Evolutionary conservation across 2,329 filamentous ascomycete species (phyloP).

Genomic region (Blumeria graminis): DNA sequence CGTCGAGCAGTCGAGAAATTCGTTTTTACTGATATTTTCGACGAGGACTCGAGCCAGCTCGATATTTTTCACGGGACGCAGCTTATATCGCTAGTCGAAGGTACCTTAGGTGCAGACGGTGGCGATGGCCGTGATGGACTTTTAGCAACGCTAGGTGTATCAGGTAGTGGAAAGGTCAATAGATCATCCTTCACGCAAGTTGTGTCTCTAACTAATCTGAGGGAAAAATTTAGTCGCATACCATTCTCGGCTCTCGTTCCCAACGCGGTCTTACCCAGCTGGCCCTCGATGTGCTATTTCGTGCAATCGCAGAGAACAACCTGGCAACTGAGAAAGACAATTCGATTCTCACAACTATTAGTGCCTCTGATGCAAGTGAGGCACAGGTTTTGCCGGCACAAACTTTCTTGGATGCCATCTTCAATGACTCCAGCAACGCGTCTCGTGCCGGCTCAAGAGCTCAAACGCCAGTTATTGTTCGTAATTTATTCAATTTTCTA

Average conservation of each 20-base stretch:
- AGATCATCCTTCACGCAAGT: background rate
- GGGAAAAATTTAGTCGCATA: constrained; percentile 48
- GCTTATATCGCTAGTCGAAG: constrained; percentile 51
- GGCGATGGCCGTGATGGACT: constrained; percentile 70
- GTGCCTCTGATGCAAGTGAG: constrained; percentile 58
- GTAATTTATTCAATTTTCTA: constrained; percentile 14
- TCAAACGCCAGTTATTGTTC: constrained; percentile 44
- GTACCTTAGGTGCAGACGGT: constrained; percentile 48
- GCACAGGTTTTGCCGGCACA: constrained; percentile 50
- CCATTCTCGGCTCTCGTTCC: constrained; percentile 67
- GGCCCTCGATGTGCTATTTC: constrained; percentile 70
- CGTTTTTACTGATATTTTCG: constrained; percentile 80
- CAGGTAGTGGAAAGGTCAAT: constrained; percentile 77
- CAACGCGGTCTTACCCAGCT: constrained; percentile 85
- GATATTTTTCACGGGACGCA: constrained; percentile 68
- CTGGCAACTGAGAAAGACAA: constrained; percentile 34
- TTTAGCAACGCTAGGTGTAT: constrained; percentile 77
- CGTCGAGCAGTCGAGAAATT: constrained; percentile 83
- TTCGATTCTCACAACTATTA: constrained; percentile 46
- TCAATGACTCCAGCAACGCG: constrained; percentile 34
- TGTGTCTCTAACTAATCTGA: background rate
- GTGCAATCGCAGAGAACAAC: constrained; percentile 49
- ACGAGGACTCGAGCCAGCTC: constrained; percentile 61
- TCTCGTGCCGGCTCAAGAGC: constrained; percentile 36
- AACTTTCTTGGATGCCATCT: constrained; percentile 57